Percentiles rank a stretch among this genome's conserved stretches.
These are phyloP conservation scores for Calonectria ilicicola DNA, from an alignment of 2,329 filamentous ascomycete genomes.

Conservation along the genomic window DNA sequence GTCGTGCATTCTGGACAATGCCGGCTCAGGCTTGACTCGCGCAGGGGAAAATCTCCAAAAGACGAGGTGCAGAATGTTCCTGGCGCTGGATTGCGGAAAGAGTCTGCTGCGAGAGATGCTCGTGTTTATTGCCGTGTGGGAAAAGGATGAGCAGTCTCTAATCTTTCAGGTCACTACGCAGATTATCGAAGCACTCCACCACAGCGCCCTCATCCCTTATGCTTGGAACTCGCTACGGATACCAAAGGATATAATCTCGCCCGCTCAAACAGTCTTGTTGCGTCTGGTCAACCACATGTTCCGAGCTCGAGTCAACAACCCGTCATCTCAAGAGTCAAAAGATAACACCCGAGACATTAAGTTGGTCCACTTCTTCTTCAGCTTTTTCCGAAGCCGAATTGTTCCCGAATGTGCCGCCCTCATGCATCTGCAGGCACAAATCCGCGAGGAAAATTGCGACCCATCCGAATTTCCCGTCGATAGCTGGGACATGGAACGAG, in stretches of 20 bases:
- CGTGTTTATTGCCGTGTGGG: slow-evolving; percentile 98
- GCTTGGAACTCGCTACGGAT: slow-evolving; percentile 93
- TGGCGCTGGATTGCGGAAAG: slow-evolving; percentile 90
- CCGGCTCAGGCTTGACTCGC: slow-evolving; percentile 75
- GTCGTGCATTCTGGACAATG: slow-evolving; percentile 89
- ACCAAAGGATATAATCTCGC: slow-evolving; percentile 95
- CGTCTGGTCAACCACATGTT: slow-evolving; percentile 93
- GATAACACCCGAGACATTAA: slow-evolving; percentile 69
- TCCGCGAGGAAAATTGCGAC: slow-evolving; percentile 79
- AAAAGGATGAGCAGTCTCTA: slow-evolving; percentile 90
- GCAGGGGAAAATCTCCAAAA: slow-evolving; percentile 88
- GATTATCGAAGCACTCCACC: slow-evolving; percentile 92
- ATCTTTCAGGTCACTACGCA: slow-evolving; percentile 98
- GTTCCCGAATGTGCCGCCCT: slow-evolving; percentile 95
- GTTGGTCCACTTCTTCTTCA: slow-evolving; percentile 89
- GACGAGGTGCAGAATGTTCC: slow-evolving; percentile 87
- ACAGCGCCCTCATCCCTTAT: slow-evolving; percentile 89
- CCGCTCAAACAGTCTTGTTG: slow-evolving; percentile 92
- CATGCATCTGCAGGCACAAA: slow-evolving; percentile 93
- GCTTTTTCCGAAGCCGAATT: slow-evolving; percentile 90
- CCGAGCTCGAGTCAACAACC: slow-evolving; percentile 63
- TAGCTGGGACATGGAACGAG: slow-evolving; percentile 96
- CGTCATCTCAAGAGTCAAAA: slow-evolving; percentile 58
- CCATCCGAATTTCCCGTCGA: slow-evolving; percentile 93
- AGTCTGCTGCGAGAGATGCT: slow-evolving; percentile 90